phyloP scores from a whole-genome alignment of 352 stramenopile species.

The Peronospora farinosa region DNA sequence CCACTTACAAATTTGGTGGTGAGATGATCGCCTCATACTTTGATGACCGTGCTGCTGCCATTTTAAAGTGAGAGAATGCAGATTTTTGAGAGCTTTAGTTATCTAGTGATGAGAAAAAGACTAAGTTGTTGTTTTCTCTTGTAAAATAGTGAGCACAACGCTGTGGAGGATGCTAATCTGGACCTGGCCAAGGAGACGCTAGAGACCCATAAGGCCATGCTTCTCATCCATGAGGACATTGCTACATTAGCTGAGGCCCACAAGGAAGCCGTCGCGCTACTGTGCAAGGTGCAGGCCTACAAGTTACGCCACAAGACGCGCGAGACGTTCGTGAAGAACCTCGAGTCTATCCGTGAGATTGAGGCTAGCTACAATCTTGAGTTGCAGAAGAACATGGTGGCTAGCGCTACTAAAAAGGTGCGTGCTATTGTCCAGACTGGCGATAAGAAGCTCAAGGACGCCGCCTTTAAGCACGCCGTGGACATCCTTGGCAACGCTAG shows the following conservation, averaged over 20 bases:
- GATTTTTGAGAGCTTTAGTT: neutral
- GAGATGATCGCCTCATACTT: constrained; percentile 83
- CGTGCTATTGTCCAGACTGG: constrained; percentile 64
- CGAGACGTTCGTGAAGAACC: constrained; percentile 83
- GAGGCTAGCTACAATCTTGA: constrained; percentile 76
- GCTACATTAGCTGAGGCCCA: constrained; percentile 65
- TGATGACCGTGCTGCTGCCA: constrained; percentile 63
- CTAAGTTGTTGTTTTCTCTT: constrained; percentile 9
- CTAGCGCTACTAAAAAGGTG: constrained; percentile 65
- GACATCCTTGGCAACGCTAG: constrained; percentile 69
- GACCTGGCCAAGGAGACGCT: constrained; percentile 77
- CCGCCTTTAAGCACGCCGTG: constrained; percentile 79
- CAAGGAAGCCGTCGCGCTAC: constrained; percentile 73
- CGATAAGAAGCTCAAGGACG: constrained; percentile 81
- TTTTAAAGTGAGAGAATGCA: constrained; percentile 46
- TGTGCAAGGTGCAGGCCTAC: constrained; percentile 81
- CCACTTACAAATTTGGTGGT: constrained; percentile 81
- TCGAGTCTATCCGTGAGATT: constrained; percentile 81
- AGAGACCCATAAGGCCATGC: constrained; percentile 72
- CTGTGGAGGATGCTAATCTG: constrained; percentile 80
- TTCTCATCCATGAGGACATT: constrained; percentile 84
- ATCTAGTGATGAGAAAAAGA: neutral
- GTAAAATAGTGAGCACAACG: constrained; percentile 66
- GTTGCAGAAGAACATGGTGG: constrained; percentile 81
- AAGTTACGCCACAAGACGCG: constrained; percentile 86